These are phyloP conservation scores for Heliamphora exappendiculata DNA, from an alignment of 148 eudicot genomes.

Conservation along the genomic window DNA sequence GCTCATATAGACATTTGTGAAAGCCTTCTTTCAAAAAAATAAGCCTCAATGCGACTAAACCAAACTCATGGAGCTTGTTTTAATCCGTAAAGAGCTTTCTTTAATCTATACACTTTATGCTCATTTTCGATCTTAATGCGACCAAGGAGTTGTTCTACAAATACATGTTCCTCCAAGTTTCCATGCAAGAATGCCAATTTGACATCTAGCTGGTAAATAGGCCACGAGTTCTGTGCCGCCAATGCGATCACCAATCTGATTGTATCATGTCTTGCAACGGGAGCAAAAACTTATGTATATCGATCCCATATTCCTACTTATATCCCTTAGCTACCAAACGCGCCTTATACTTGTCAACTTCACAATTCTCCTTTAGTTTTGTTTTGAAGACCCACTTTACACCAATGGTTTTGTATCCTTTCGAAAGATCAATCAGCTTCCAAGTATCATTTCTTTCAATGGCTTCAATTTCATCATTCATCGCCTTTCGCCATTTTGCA, in stretches of 20 bases:
- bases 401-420: slow-evolving; percentile 7
- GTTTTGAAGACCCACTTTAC: slow-evolving; percentile 20
- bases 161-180: slow-evolving; percentile 4
- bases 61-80: slow-evolving; percentile 18
- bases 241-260: not conserved
- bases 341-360: slow-evolving; percentile 10
- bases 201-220: slow-evolving; percentile 11
- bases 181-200: slow-evolving; percentile 15
- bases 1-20: not conserved
- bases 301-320: not conserved
- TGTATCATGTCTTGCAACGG: slow-evolving; percentile 7
- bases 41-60: slow-evolving; percentile 6
- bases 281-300: slow-evolving; percentile 8
- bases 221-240: not conserved
- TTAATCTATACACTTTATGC: slow-evolving; percentile 3
- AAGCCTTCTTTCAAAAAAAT: not conserved
- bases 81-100: slow-evolving; percentile 11
- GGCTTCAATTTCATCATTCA: not conserved
- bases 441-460: slow-evolving; percentile 2
- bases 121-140: not conserved
- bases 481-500: not conserved
- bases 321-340: slow-evolving; percentile 11
- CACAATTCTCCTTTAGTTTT: slow-evolving; percentile 10
- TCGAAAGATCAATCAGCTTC: not conserved
- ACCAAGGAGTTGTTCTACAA: slow-evolving; percentile 16